These are phyloP conservation scores for Pulveroboletus sp. DNA, from an alignment of 768 basidiomycete genomes.

Conservation along the genomic window DNA sequence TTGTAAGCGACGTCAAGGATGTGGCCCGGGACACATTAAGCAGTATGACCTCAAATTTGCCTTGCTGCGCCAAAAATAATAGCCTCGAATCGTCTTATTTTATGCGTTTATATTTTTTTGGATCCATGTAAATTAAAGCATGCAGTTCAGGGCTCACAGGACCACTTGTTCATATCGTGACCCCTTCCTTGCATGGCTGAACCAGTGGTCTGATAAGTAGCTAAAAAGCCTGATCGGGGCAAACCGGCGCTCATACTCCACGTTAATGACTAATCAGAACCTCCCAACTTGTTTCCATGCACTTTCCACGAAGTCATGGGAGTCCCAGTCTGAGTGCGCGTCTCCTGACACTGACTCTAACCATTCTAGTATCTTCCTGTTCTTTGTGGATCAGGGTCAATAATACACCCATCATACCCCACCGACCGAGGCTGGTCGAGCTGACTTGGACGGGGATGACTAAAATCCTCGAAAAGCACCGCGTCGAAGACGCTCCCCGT, in stretches of 20 bases:
- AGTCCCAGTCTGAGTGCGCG: too few species aligned
- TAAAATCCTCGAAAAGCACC: slow-evolving; percentile 31
- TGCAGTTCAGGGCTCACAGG: background rate
- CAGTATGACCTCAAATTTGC: too few species aligned
- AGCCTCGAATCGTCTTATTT: slow-evolving; percentile 25
- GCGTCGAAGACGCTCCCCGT: slow-evolving; percentile 25
- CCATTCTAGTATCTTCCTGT: slow-evolving; percentile 24
- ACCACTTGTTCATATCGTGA: background rate
- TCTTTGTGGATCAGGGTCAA: slow-evolving; percentile 31
- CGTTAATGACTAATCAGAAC: slow-evolving; percentile 22
- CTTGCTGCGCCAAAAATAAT: slow-evolving; percentile 33
- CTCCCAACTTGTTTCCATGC: slow-evolving; percentile 22
- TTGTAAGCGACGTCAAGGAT: slow-evolving; percentile 27
- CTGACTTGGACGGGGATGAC: slow-evolving; percentile 10
- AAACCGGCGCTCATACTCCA: slow-evolving; percentile 11
- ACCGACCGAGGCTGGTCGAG: slow-evolving; percentile 5
- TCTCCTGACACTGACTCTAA: too few species aligned
- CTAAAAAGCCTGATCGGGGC: background rate
- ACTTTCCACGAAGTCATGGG: slow-evolving; percentile 23
- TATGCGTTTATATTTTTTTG: slow-evolving; percentile 23
- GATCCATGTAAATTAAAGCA: slow-evolving; percentile 6
- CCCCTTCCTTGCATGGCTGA: background rate
- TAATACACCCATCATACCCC: slow-evolving; percentile 16
- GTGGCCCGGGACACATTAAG: too few species aligned
- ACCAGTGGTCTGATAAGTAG: too few species aligned